Evolutionary conservation across 2,329 filamentous ascomycete genomes (phyloP), one percentile per base, ranked within the genome.

Genomic region (Colletotrichum trifolii): DNA sequence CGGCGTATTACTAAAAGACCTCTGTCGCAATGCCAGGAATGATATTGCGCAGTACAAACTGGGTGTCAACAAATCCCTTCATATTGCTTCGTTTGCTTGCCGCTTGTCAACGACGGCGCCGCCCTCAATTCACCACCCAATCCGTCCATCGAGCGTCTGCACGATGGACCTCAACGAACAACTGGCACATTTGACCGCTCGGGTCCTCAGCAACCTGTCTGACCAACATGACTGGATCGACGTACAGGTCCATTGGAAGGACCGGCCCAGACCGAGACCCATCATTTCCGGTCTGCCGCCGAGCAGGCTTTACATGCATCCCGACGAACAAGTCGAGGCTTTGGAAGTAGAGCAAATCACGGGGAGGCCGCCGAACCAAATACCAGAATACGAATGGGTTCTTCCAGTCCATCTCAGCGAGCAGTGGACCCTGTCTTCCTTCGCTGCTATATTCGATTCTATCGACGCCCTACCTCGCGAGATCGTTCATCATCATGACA

Each of bases 291-390:
- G 92, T 34, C 78, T 94, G 4, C 91, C 92, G 2, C 91, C 92
- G 0, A 84, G 86, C 48, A 86, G 89, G 49, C 83, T 94, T 46
- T 95, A 96, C 76, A 82, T 92, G 55, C 91, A 96, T 73, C 92
- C 92, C 2, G 92, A 96, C 75, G 92, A 94, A 78, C 92, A 95
- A 78, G 88, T 92, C 69, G 88, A 87, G 68, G 84, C 91, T 60
- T 82, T 94, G 60, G 89, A 89, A 69, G 82, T 83, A 36, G 87
- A 88, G 68, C 81, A 83, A 68, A 76, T 79, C 11, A 79, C 79
- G 2, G 81, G 82, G 12, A 75, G 81, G 60, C 76, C 75, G 47
- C 78, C 85, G 13, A 72, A 75, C 34, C 84, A 86, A 71, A 78
- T 75, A 12, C 82, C 87, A 2, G 87, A 91, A 77, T 76, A 81